Evolutionary conservation across 495 filamentous ascomycete genomes (phyloP).

Genomic region (Chaetomidium leptoderma): DNA sequence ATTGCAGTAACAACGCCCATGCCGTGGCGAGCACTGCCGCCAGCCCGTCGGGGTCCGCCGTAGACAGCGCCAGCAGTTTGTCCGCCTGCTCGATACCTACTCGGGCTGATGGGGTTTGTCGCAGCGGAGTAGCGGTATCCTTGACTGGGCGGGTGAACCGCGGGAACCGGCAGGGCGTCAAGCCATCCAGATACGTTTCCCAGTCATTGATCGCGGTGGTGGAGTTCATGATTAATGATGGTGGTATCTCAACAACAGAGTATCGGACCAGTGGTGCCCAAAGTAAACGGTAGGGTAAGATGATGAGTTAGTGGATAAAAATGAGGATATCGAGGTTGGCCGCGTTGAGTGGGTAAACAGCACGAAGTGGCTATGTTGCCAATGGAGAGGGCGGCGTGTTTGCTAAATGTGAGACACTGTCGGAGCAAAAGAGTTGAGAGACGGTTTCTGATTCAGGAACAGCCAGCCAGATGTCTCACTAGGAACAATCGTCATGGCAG

Average conservation of each 20-base stretch:
- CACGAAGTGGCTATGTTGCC: not conserved
- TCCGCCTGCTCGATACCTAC: slow-evolving; percentile 15
- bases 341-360: not conserved
- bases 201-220: slow-evolving; percentile 9
- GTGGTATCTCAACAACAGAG: not conserved
- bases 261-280: not conserved
- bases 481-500: not conserved
- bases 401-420: not conserved
- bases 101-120: slow-evolving; percentile 12
- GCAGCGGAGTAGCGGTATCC: not conserved
- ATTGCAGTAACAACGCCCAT: slow-evolving; percentile 25
- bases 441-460: no score
- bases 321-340: not conserved
- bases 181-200: slow-evolving; percentile 9
- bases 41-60: slow-evolving; percentile 8
- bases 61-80: slow-evolving; percentile 12
- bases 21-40: slow-evolving; percentile 19
- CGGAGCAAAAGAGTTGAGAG: not conserved
- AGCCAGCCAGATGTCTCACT: not conserved
- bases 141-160: slow-evolving; percentile 13
- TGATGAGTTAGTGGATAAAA: not conserved
- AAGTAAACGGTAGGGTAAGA: not conserved
- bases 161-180: slow-evolving; percentile 21
- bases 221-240: not conserved
- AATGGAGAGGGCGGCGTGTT: not conserved